Percentiles rank a stretch among this genome's conserved stretches.
Evolutionary conservation across 176 grass and related monocot genomes (phyloP).

Genomic region (Poa pratensis): DNA sequence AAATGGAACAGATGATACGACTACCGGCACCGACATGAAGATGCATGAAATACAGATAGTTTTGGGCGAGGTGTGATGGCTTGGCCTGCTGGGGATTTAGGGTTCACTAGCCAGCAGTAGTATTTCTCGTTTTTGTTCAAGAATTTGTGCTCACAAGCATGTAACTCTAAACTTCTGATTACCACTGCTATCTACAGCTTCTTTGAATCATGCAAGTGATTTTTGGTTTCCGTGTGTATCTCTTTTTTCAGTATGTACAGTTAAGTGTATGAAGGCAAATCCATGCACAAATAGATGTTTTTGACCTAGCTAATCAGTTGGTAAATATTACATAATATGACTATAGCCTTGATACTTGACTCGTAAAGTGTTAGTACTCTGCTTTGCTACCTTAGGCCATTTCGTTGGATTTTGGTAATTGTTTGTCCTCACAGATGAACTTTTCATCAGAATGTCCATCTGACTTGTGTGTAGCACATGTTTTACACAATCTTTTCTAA

Average conservation of each 20-base stretch:
- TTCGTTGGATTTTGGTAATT: neutral
- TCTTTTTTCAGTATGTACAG: neutral
- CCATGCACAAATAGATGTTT: neutral
- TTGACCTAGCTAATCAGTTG: neutral
- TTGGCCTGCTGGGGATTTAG: neutral
- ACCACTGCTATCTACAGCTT: neutral
- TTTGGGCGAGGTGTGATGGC: too few species aligned
- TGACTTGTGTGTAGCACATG: neutral
- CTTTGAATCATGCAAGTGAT: neutral
- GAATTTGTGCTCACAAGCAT: neutral
- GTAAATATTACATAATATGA: neutral
- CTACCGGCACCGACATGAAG: neutral
- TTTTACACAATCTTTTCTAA: neutral
- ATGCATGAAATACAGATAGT: neutral
- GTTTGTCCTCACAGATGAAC: neutral
- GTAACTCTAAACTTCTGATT: neutral
- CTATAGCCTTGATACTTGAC: neutral
- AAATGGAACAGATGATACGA: neutral
- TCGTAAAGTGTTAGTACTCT: neutral
- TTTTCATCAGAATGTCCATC: conserved; percentile 8
- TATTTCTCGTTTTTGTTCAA: neutral
- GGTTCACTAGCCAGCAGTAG: neutral
- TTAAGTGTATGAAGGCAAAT: neutral
- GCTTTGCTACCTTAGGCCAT: neutral
- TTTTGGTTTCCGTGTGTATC: neutral